phyloP scores from a whole-genome alignment of 1,284 basidiomycete species.

The Naganishia cerealis region DNA sequence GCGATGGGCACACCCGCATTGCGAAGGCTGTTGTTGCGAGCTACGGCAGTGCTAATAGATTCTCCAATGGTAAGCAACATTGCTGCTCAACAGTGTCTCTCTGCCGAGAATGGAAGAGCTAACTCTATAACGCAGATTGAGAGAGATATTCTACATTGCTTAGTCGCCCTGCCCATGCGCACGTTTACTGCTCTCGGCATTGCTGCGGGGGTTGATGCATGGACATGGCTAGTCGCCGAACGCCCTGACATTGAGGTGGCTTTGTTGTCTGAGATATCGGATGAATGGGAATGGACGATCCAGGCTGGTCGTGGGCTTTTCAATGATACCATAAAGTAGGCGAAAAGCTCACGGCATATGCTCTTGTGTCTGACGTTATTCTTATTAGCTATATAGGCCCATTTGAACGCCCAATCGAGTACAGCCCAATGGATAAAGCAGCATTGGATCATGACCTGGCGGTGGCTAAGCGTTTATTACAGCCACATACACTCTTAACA shows the following conservation, averaged over 20 bases:
- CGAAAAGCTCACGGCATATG: constrained; percentile 32
- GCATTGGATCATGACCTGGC: constrained; percentile 72
- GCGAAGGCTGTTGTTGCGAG: constrained; percentile 81
- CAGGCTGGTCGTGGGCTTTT: constrained; percentile 77
- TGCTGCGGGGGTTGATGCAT: constrained; percentile 83
- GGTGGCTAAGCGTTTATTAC: constrained; percentile 71
- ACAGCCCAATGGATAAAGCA: constrained; percentile 85
- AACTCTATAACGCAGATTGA: constrained; percentile 64
- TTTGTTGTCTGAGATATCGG: constrained; percentile 80
- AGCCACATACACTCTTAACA: constrained; percentile 79
- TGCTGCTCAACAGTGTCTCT: neutral
- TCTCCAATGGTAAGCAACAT: constrained; percentile 61
- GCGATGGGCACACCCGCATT: constrained; percentile 74
- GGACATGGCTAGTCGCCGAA: constrained; percentile 94
- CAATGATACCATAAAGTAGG: constrained; percentile 74
- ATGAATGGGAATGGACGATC: constrained; percentile 83
- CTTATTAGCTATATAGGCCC: constrained; percentile 74
- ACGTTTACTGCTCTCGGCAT: constrained; percentile 84
- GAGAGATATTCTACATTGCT: constrained; percentile 78
- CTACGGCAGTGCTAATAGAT: constrained; percentile 75
- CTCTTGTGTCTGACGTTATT: constrained; percentile 15
- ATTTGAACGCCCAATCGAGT: constrained; percentile 80
- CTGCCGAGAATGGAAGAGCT: neutral
- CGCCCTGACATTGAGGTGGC: constrained; percentile 72
- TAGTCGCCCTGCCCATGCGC: constrained; percentile 85